Evolutionary conservation across 345 rosid genomes (phyloP), one percentile per base, ranked within the genome.

Genomic region (Physaria fendleri): DNA sequence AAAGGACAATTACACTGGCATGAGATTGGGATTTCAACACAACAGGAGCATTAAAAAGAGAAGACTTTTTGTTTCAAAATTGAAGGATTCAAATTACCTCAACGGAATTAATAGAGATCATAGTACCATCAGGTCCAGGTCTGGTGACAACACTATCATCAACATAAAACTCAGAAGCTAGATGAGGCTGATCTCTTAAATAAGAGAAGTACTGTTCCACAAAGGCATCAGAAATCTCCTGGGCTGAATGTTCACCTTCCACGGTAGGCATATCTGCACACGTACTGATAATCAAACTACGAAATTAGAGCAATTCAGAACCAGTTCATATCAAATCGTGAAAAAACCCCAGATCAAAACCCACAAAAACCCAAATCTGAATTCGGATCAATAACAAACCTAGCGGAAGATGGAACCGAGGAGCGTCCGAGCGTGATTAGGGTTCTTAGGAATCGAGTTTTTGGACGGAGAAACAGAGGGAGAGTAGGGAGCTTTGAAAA

Each of bases 221-320:
- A 56, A 70, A 70, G 5, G 69, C 40, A 29, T 20, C 48, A n/a
- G 69, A 14, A 30, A 56, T 32, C 2, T 13, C 30, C 29, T 63
- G 2, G 14, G 74, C 27, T 20, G 41, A 0, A 27, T 1, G 59
- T 62, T 13, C 69, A 62, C 17, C 68, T 62, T 63, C 74, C 69
- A 56, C 69, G 54, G 74, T 41, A 56, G 74, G 59, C 74, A 70
- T 70, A 63, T 48, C 74, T 63, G 40, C 59, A 38, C 44, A 62
- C 55, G 20, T 20, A 6, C 58, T 37, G 27, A 20, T 4, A 8
- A 9, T 13, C 4, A 27, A 25, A 28, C 17, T 23, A 25, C n/a
- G 3, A 22, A 23, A 3, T 5, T 1, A 0, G 1, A 5, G 4
- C n/a, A 32, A 33, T 50, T 68, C 20, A 68, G 56, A 66, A 40